Evolutionary conservation across 106 monocot species (phyloP), one percentile per base, ranked within the genome.

Genomic region (Dendrobium nobile): DNA sequence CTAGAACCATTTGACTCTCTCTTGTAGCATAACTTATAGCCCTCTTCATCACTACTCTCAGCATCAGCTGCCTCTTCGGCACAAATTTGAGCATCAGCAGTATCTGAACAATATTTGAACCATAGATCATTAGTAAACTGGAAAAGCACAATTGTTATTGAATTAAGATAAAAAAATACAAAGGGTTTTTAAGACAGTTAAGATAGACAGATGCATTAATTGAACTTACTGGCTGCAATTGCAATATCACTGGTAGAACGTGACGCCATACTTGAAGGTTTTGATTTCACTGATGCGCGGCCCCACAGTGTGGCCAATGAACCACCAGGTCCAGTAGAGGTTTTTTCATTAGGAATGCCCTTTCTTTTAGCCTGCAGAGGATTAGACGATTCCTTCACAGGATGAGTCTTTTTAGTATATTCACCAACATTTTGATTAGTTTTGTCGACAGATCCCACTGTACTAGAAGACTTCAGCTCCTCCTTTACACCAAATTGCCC

Each of bases 261-360:
- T 73, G 42, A 33, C 40, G 81, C 41, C 67, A 82, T 74, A 67
- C 9, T 75, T 40, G 77, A 61, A 10, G 82, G 79, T 77, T 91
- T 94, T 75, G 88, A 54, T 75, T 94, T 97, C 27, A 78, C 80
- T 54, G 87, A 87, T 77, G 93, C 92, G 83, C 90, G 90, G 28
- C 84, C 89, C 94, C 94, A 97, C 74, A 94, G 58, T 47, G 78
- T 91, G 75, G 92, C 88, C 42, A 97, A 82, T 79, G 94, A 97
- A 43, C 92, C 85, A 75, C 83, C 82, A 85, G 72, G 77, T 76
- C 77, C 88, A 41, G 84, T 85, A 56, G 77, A 59, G 18, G 78
- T 43, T 78, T 90, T 95, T 28, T 87, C 92, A 81, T 78, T 88
- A 27, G 73, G 90, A 83, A 70, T 83, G 78, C 92, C 92, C 41